Evolutionary conservation across 495 filamentous ascomycete species (phyloP), one percentile per base, ranked within the genome.

Genomic region (Annulohypoxylon moriforme): DNA sequence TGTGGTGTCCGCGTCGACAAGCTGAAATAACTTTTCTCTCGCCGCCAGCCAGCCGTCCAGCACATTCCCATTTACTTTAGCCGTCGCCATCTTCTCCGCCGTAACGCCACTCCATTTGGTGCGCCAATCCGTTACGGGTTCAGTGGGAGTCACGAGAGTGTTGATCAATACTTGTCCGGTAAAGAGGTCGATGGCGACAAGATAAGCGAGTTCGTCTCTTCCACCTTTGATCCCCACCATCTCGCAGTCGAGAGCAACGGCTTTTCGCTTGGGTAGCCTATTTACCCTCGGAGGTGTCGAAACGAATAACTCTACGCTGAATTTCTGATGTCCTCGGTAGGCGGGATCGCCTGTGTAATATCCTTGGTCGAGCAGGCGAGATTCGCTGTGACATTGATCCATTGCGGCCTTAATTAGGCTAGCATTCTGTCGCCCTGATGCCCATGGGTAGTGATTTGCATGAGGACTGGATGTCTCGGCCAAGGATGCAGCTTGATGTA

Each of bases 211-310:
- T 18, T 86, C 84, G 1, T 44, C 18, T 0, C 80, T 76, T 1
- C 77, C 73, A 9, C 59, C 47, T 0, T 47, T 13, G 0, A 80
- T 44, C 0, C 74, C 74, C 2, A 83, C 83, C 81, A 85, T 86
- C 65, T 87, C 84, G 66, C 85, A 87, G 72, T 85, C 82, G n/a
- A 87, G 69, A 5, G 79, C 83, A 6, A 87, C 75, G 1, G 80
- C 81, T 4, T 52, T 68, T 55, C 57, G 68, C 58, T 56, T 72
- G 3, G 3, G 0, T 6, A 42, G 33, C 1, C 50, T 47, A 0
- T 24, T 2, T 1, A 33, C 25, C 13, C 24, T 61, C 14, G 46
- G 16, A 13, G 60, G 67, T 5, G 55, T 69, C 9, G 52, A 20
- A 6, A 57, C 4, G 24, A 71, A 74, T 0, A 6, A 42, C 10